phyloP scores from a whole-genome alignment of 2,329 filamentous ascomycete species.

The Atkinsonella hypoxylon region DNA sequence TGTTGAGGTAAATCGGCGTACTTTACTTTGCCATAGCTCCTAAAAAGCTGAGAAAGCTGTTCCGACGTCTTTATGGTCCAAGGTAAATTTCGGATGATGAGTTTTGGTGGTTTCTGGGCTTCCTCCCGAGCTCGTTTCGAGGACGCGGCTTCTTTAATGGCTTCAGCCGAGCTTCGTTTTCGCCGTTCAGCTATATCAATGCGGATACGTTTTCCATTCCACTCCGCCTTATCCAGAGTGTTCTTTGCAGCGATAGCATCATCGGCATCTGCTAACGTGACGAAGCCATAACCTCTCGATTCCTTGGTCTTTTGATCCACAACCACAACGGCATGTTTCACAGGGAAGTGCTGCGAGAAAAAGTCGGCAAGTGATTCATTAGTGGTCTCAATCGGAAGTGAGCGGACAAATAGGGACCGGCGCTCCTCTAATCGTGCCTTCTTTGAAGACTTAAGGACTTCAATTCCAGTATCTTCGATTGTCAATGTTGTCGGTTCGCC shows the following conservation, averaged over 20 bases:
- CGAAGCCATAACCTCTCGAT: constrained; percentile 90
- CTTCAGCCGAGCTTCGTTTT: constrained; percentile 49
- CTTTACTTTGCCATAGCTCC: constrained; percentile 85
- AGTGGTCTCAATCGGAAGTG: constrained; percentile 65
- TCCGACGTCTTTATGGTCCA: constrained; percentile 89
- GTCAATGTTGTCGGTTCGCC: constrained; percentile 19
- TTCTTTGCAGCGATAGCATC: constrained; percentile 73
- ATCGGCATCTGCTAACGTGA: constrained; percentile 88
- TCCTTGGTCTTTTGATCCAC: constrained; percentile 73
- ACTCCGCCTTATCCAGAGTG: constrained; percentile 65
- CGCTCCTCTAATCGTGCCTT: constrained; percentile 47
- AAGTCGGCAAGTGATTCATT: constrained; percentile 73
- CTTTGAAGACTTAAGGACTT: constrained; percentile 30
- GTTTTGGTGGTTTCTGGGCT: constrained; percentile 53
- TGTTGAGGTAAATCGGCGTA: constrained; percentile 73
- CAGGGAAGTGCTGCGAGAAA: constrained; percentile 87
- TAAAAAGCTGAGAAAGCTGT: constrained; percentile 67
- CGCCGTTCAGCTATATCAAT: constrained; percentile 83
- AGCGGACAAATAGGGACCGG: constrained; percentile 80
- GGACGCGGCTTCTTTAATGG: constrained; percentile 24
- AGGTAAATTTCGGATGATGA: constrained; percentile 86
- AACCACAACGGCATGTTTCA: constrained; percentile 94
- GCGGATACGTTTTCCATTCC: constrained; percentile 71
- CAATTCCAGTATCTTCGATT: constrained; percentile 21
- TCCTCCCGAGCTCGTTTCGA: constrained; percentile 45